Base-by-base conservation (phyloP, 2,329 filamentous ascomycete species). In the Furcasterigmium sp. region DNA sequence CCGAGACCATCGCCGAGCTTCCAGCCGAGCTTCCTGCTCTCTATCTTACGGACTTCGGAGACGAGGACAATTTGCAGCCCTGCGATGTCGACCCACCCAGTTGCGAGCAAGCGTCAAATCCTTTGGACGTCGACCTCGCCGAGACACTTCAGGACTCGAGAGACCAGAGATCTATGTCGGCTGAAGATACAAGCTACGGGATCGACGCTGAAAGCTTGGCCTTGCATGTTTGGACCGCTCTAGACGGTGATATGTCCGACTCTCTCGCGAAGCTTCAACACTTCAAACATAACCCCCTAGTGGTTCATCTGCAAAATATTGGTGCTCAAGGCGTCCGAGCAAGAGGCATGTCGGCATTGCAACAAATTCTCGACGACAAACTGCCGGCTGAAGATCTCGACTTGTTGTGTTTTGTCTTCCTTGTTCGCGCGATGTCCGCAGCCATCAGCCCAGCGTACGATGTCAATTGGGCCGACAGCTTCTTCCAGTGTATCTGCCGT, bases 381-480 rank as follows among this genome's bases (percentile, higher is more conserved):
- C 23, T 11, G n/a, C 56, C 61, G 1, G 53, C 57, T 3, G 64
- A 67, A 1, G 61, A 75, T 4, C 51, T 72, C 21, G 63, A 73
- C 21, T 63, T 68, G 3, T 52, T 79, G 2, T 78, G 73, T 52
- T 71, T 78, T 46, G 54, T 76, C 25, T 26, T 26, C 23, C 23
- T 26, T 26, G 7, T 26, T 7, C 23, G 23, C 23, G 23, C 23
- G 11, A 7, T 26, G 7, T 26, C 23, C 7, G 11, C 23, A 26
- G 23, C 23, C 23, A 26, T 26, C 23, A 7, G 23, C 23, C 23
- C n/a, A n/a, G n/a, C n/a, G n/a, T n/a, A 26, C 23, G 11, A 26
- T 11, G 7, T 7, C 23, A 11, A 26, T 7, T 7, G 7, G 11
- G 11, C 7, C 23, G 7, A 26, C 23, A 11, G 11, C 11, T 11